phyloP scores from a whole-genome alignment of 108 stramenopile genomes.

The Parietichytrium sp. region DNA sequence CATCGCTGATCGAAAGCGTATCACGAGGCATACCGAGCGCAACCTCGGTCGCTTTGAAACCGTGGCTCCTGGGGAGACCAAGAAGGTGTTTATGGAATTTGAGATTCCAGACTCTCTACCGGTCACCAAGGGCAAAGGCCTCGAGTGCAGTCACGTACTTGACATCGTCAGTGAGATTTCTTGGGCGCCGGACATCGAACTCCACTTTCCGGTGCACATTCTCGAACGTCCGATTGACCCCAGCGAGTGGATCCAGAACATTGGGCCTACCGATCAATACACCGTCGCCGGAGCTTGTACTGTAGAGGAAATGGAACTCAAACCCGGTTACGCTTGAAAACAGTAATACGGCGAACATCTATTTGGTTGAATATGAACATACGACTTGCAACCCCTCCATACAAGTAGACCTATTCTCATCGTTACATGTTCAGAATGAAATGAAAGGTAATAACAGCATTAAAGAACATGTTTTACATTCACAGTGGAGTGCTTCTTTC shows the following conservation, averaged over 20 bases:
- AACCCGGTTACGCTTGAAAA: constrained; percentile 1
- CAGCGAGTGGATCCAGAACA: background rate
- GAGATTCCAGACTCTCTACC: constrained; percentile 1
- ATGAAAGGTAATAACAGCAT: too few species aligned
- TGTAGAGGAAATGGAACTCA: background rate
- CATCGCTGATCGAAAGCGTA: background rate
- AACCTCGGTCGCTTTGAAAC: background rate
- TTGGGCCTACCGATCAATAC: background rate
- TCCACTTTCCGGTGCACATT: constrained; percentile 4
- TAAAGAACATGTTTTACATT: too few species aligned
- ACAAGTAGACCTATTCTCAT: too few species aligned
- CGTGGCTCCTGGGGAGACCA: constrained; percentile 8
- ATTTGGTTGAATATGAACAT: too few species aligned
- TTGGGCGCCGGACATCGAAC: constrained; percentile 19
- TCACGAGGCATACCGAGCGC: background rate
- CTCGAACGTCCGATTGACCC: constrained; percentile 12
- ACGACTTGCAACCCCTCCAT: too few species aligned
- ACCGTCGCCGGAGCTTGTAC: background rate
- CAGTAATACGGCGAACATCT: too few species aligned
- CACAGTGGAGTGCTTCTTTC: too few species aligned
- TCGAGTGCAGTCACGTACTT: constrained; percentile 35
- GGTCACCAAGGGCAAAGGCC: background rate
- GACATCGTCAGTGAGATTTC: constrained; percentile 24
- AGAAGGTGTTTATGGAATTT: constrained; percentile 17
- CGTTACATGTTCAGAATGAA: too few species aligned